Evolutionary conservation across 2,329 filamentous ascomycete species (phyloP), one percentile per base, ranked within the genome.

Genomic region (Aschersonia sp.): DNA sequence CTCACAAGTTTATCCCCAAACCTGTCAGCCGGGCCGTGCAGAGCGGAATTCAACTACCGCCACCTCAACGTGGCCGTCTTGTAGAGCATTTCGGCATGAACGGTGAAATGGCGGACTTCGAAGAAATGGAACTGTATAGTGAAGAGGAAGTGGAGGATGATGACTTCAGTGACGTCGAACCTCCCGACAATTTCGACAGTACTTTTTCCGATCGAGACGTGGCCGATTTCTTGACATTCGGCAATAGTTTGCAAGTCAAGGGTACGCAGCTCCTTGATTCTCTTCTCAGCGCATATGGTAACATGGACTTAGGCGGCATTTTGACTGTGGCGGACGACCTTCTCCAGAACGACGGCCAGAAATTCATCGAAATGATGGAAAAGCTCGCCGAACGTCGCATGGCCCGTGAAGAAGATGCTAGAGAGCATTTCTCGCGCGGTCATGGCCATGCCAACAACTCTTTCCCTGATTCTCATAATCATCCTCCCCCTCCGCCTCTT

Each of bases 351-450:
- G 92, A 98, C 66, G 92, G 92, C 59, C 95, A 94, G 67, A 94
- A 95, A 62, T 98, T 98, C 70, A 98, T 98, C 67, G 92, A 98
- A 65, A 98, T 98, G 92, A 98, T 98, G 92, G 92, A 98, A 66
- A 90, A 97, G 69, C 77, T 98, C 58, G 92, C 92, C 39, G 92
- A 98, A 69, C 86, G 90, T 58, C 81, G 92, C 58, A 96, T 98
- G 90, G 87, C 89, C 61, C 83, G 92, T 56, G 90, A 97, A 70
- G 89, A 92, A 68, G 88, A 96, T 62, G 86, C 87, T 40, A 57
- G 64, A 52, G 73, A 78, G 55, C 72, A 77, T 56, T 72, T 81
- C 60, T 72, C 81, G 48, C 74, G 77, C 53, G 73, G 74, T 60
- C 77, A 73, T 51, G 66, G 66, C 54, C 75, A 78, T 59, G 64